These are phyloP conservation scores for Thymus quinquecostatus DNA, from an alignment of 257 asterid genomes.

Conservation along the genomic window DNA sequence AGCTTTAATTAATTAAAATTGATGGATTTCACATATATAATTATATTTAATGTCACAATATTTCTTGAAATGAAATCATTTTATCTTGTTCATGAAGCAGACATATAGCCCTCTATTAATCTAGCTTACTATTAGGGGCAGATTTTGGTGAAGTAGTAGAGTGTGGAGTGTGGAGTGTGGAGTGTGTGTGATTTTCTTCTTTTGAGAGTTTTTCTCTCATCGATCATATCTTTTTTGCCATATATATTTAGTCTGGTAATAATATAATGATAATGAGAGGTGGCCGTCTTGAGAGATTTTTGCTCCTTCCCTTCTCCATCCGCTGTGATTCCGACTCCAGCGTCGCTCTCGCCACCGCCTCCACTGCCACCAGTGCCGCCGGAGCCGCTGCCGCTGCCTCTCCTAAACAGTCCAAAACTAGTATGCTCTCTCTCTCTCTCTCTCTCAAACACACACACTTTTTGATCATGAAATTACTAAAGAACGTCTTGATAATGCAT, in stretches of 20 bases:
- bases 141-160: background rate
- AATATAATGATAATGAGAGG: slow-evolving; percentile 29
- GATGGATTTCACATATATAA: background rate
- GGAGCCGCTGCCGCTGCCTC: slow-evolving; percentile 4
- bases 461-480: too few species aligned
- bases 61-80: slow-evolving; percentile 29
- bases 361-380: slow-evolving; percentile 26
- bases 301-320: slow-evolving; percentile 41
- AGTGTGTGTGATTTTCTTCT: background rate
- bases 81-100: slow-evolving; percentile 26
- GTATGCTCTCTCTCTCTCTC: slow-evolving; percentile 10
- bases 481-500: too few species aligned
- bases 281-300: slow-evolving; percentile 37
- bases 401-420: slow-evolving; percentile 8
- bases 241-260: background rate
- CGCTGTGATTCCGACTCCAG: slow-evolving; percentile 46
- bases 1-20: background rate
- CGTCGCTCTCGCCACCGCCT: slow-evolving; percentile 31
- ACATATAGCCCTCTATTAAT: background rate
- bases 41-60: background rate
- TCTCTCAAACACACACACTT: too few species aligned
- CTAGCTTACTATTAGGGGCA: background rate
- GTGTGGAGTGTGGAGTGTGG: too few species aligned
- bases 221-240: background rate
- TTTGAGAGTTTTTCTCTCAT: background rate